phyloP scores from a whole-genome alignment of 108 stramenopile species.

The Nitzschia sp. region DNA sequence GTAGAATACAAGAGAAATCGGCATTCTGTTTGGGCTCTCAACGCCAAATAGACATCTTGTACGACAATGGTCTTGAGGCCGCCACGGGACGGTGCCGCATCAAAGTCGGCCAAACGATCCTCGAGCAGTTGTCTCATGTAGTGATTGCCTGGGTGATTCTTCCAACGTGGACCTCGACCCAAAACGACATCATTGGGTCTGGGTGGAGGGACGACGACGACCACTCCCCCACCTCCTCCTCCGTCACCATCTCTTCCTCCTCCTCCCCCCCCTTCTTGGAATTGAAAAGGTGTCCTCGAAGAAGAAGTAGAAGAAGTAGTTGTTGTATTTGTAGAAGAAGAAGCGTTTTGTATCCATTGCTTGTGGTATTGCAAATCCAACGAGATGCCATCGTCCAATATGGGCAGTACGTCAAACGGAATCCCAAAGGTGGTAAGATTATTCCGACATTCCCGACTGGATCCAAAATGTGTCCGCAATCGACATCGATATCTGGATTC shows the following conservation, averaged over 20 bases:
- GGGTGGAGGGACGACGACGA: background rate
- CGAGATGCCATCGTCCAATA: too few species aligned
- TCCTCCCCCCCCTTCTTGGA: too few species aligned
- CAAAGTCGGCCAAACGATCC: background rate
- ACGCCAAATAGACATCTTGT: background rate
- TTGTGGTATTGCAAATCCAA: too few species aligned
- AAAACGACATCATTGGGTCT: background rate
- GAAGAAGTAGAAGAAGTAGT: too few species aligned
- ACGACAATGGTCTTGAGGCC: background rate
- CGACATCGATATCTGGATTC: background rate
- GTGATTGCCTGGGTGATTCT: background rate
- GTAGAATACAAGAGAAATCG: background rate
- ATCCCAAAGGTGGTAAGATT: constrained; percentile 22
- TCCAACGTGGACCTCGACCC: background rate
- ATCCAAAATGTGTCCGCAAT: constrained; percentile 14
- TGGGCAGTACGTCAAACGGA: too few species aligned
- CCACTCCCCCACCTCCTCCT: too few species aligned
- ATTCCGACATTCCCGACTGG: background rate
- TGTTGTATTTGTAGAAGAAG: too few species aligned
- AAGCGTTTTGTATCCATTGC: too few species aligned
- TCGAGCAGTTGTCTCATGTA: background rate
- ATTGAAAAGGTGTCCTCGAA: too few species aligned
- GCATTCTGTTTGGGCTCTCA: background rate
- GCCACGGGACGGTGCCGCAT: background rate
- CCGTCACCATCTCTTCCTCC: too few species aligned